These are phyloP conservation scores for Ganoderma resinaceum DNA, from an alignment of 1,284 basidiomycete species.

Conservation along the genomic window DNA sequence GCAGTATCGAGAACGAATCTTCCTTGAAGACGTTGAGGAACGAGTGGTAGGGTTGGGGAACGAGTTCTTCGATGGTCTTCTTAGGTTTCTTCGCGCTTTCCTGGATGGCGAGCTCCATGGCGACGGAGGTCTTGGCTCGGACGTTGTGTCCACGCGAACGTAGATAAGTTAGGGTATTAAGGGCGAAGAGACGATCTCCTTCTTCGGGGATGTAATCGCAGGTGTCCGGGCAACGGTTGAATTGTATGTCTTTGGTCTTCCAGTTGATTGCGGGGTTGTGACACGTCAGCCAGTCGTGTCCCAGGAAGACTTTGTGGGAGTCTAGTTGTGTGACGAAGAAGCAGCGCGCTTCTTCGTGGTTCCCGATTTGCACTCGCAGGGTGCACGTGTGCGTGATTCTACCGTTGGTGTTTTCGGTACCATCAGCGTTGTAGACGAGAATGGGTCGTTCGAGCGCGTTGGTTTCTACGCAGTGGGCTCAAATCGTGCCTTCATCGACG, in stretches of 20 bases:
- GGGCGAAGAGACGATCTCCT: not conserved
- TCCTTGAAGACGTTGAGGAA: not conserved
- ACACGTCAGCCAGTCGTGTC: not conserved
- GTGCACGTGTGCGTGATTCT: not conserved
- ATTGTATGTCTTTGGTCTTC: not conserved
- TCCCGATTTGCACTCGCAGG: not conserved
- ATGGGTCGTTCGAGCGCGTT: not conserved
- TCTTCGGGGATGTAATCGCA: not conserved
- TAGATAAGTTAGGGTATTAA: too few species aligned
- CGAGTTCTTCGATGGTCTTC: not conserved
- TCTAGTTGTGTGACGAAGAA: not conserved
- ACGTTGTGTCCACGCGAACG: too few species aligned
- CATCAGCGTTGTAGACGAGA: not conserved
- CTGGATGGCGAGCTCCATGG: conserved; percentile 1
- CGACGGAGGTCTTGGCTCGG: not conserved
- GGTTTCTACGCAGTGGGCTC: too few species aligned
- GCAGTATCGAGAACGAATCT: not conserved
- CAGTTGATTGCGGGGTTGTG: not conserved
- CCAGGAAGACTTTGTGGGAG: not conserved
- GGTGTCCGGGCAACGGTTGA: not conserved
- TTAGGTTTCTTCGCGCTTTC: not conserved
- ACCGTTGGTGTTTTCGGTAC: not conserved
- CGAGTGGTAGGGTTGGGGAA: not conserved
- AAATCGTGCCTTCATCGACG: too few species aligned
- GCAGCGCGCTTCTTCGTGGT: not conserved